Evolutionary conservation across 805 yeast genomes (phyloP).

Genomic region (Hanseniaspora lachancei): DNA sequence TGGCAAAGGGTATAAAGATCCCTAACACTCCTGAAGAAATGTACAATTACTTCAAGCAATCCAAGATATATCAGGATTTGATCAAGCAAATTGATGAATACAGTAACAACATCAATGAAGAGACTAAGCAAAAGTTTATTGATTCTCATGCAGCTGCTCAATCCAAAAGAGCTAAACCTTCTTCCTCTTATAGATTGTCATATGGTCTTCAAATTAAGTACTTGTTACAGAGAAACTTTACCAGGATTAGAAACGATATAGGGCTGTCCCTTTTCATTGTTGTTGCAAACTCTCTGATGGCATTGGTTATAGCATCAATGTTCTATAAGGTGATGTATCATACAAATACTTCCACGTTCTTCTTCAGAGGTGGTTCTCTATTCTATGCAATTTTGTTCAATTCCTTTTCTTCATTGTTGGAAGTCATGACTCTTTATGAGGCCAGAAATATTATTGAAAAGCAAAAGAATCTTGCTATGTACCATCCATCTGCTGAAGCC

Average conservation of each 20-base stretch:
- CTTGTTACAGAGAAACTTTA: slow-evolving; percentile 32
- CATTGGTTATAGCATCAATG: slow-evolving; percentile 40
- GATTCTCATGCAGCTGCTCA: slow-evolving; percentile 37
- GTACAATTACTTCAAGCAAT: slow-evolving; percentile 36
- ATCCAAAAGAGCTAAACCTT: slow-evolving; percentile 31
- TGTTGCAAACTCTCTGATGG: slow-evolving; percentile 37
- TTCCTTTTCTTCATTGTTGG: slow-evolving; percentile 48
- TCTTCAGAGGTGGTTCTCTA: slow-evolving; percentile 44
- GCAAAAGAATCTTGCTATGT: slow-evolving; percentile 44
- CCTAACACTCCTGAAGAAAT: slow-evolving; percentile 44
- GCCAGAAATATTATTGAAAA: slow-evolving; percentile 47
- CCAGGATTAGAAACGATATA: slow-evolving; percentile 37
- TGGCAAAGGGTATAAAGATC: slow-evolving; percentile 27
- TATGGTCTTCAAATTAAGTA: slow-evolving; percentile 38
- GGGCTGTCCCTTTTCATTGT: slow-evolving; percentile 31
- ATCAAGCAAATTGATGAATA: slow-evolving; percentile 34
- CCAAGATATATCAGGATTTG: slow-evolving; percentile 31
- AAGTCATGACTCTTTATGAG: slow-evolving; percentile 39
- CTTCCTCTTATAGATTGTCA: slow-evolving; percentile 39
- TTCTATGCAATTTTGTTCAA: slow-evolving; percentile 52
- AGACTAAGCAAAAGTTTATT: slow-evolving; percentile 16
- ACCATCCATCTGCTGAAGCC: slow-evolving; percentile 54
- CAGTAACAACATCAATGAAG: slow-evolving; percentile 5
- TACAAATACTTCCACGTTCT: slow-evolving; percentile 33
- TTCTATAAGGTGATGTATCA: slow-evolving; percentile 34